These are phyloP conservation scores for Colletotrichum camelliae DNA, from an alignment of 2,329 filamentous ascomycete species.

Conservation along the genomic window DNA sequence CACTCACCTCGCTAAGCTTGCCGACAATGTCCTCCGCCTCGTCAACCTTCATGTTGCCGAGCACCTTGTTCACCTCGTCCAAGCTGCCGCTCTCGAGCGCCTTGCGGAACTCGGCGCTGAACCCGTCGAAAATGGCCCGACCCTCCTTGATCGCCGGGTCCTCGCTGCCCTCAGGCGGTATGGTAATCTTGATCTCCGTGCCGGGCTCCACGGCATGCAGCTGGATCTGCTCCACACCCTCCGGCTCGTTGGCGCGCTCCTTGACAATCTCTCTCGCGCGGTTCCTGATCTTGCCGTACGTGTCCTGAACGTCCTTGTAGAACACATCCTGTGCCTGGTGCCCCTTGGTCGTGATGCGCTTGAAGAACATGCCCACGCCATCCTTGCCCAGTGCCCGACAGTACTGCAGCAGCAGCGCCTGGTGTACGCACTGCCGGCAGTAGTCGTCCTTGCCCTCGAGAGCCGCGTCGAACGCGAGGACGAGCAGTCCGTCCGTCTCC, in stretches of 20 bases:
- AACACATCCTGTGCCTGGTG: slow-evolving; percentile 94
- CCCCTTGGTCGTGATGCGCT: slow-evolving; percentile 85
- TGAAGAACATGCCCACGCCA: slow-evolving; percentile 93
- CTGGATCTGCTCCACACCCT: slow-evolving; percentile 93
- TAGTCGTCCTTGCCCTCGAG: slow-evolving; percentile 78
- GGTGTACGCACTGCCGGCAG: slow-evolving; percentile 87
- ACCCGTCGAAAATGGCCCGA: slow-evolving; percentile 81
- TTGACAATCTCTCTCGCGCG: slow-evolving; percentile 74
- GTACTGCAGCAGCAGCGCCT: slow-evolving; percentile 91
- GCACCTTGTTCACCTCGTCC: slow-evolving; percentile 63
- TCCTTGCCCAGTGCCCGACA: slow-evolving; percentile 88
- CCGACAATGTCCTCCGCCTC: slow-evolving; percentile 87
- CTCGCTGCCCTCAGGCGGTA: slow-evolving; percentile 73
- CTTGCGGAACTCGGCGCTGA: slow-evolving; percentile 79
- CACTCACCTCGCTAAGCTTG: slow-evolving; percentile 71
- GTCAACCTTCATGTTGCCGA: slow-evolving; percentile 87
- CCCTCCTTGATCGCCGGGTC: slow-evolving; percentile 69
- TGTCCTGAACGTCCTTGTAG: slow-evolving; percentile 88
- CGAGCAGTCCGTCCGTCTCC: slow-evolving; percentile 88
- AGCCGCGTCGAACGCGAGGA: slow-evolving; percentile 90
- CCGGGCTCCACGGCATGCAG: slow-evolving; percentile 94
- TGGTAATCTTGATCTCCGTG: slow-evolving; percentile 87
- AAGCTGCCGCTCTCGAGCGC: slow-evolving; percentile 89
- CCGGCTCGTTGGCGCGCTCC: slow-evolving; percentile 55
- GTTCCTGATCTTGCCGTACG: slow-evolving; percentile 80